Evolutionary conservation across 352 stramenopile species (phyloP).

Genomic region (Phytophthora foliorum): DNA sequence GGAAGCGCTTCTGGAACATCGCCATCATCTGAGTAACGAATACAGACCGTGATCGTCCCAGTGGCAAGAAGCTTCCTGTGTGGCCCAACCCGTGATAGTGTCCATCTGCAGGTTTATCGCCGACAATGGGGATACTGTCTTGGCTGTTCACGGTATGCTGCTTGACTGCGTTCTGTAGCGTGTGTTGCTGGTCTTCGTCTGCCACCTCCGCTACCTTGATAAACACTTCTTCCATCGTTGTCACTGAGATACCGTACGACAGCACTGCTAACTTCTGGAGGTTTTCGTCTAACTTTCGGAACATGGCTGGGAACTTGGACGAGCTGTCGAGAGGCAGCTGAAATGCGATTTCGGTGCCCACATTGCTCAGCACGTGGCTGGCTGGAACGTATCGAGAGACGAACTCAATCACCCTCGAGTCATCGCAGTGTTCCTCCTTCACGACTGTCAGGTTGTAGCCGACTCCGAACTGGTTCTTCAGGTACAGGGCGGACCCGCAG

Average conservation of each 20-base stretch:
- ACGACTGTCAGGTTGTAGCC: constrained; percentile 75
- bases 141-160: constrained; percentile 21
- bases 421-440: constrained; percentile 50
- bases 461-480: constrained; percentile 74
- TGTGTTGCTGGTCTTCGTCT: constrained; percentile 51
- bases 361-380: constrained; percentile 55
- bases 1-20: constrained; percentile 33
- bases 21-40: constrained; percentile 34
- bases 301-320: constrained; percentile 57
- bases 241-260: constrained; percentile 82
- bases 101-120: constrained; percentile 22
- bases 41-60: constrained; percentile 21
- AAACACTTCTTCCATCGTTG: constrained; percentile 80
- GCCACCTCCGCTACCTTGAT: constrained; percentile 65
- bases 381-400: constrained; percentile 27
- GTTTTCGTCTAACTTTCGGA: constrained; percentile 56
- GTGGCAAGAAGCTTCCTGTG: constrained; percentile 23
- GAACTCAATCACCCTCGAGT: constrained; percentile 14
- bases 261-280: constrained; percentile 45
- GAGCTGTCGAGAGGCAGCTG: constrained; percentile 61
- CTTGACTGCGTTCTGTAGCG: constrained; percentile 38
- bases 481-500: constrained; percentile 77
- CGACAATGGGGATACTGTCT: constrained; percentile 33
- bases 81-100: constrained; percentile 22
- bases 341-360: constrained; percentile 75